Evolutionary conservation across 768 basidiomycete genomes (phyloP), one percentile per base, ranked within the genome.

Genomic region (Sporobolomyces pararoseus): DNA sequence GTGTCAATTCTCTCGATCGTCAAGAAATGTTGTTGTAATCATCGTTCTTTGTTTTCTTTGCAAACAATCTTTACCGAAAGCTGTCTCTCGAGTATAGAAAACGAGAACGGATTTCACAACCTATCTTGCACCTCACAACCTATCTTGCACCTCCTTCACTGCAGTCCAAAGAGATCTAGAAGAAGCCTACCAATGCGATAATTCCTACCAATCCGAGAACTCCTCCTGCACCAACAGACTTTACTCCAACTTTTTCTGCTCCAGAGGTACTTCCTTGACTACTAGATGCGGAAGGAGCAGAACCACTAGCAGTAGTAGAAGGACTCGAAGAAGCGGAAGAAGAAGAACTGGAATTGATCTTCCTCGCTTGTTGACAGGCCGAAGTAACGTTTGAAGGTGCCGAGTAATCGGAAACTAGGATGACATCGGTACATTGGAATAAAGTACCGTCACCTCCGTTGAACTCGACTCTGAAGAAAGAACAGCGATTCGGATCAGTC

Each of bases 401-500:
- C 23, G 81, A 83, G 71, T 82, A 82, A 75, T 78, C 83, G 25
- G 81, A 83, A 49, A 86, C 83, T 37, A 94, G 80, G 25, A 87
- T 86, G 74, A 93, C 78, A 79, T 93, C 91, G 44, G 91, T 84
- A 77, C 90, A 93, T 88, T 91, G 76, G 80, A 83, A 90, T 12
- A 93, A 83, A 34, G 76, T 54, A 27, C 86, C 86, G 76, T 92
- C 90, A 42, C 89, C 89, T 47, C 88, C 89, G 72, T 85, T 79
- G 76, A 80, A 91, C 34, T 84, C 72, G 29, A 90, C 75, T 23
- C 70, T 71, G 70, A 7, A 25, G 17, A 7, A 51, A 27, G 10
- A 25, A 51, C 7, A 4, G 21, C 13, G 21, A 14, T 47, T 49
- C 47, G 21, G 27, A 9, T 51, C 50, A 27, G 23, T 29, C 25